Conservation (phyloP, 371 early-diverging fungal genomes). For the Phascolomyces articulosus region DNA sequence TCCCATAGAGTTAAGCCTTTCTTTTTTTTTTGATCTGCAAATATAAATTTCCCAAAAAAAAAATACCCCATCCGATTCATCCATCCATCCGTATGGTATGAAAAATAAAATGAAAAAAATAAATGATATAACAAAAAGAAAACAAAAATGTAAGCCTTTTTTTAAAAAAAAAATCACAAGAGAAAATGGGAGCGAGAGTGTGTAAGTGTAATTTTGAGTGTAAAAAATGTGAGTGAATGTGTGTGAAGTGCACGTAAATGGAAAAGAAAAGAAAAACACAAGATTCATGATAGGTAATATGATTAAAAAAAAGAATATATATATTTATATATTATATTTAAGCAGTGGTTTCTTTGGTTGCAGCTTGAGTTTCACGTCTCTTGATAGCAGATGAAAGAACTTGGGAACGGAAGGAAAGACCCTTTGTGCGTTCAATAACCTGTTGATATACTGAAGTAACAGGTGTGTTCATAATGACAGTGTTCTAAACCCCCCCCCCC, state of each 20-base stretch:
- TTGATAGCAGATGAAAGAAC: conserved; percentile 89
- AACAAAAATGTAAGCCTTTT: not conserved
- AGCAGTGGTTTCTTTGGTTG: conserved; percentile 24
- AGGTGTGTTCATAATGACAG: conserved; percentile 90
- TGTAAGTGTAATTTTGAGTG: not conserved
- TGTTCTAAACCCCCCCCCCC: conserved; percentile 66
- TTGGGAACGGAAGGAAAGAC: conserved; percentile 87
- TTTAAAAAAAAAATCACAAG: not conserved
- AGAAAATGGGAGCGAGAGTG: not conserved
- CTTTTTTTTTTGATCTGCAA: no score
- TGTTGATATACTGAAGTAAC: conserved; percentile 89
- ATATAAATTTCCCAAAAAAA: no score
- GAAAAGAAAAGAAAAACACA: not conserved
- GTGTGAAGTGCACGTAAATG: not conserved
- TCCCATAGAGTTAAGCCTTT: no score
- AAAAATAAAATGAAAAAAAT: no score
- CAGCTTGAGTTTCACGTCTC: conserved; percentile 73
- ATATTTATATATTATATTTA: not conserved
- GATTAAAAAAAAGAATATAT: not conserved
- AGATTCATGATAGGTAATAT: not conserved
- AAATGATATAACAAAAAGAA: not conserved
- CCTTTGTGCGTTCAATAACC: conserved; percentile 92
- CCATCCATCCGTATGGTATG: no score
- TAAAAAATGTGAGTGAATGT: not conserved
- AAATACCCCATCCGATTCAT: no score